Evolutionary conservation across 2,329 filamentous ascomycete species (phyloP), one percentile per base, ranked within the genome.

Genomic region (Claviceps digitariae): DNA sequence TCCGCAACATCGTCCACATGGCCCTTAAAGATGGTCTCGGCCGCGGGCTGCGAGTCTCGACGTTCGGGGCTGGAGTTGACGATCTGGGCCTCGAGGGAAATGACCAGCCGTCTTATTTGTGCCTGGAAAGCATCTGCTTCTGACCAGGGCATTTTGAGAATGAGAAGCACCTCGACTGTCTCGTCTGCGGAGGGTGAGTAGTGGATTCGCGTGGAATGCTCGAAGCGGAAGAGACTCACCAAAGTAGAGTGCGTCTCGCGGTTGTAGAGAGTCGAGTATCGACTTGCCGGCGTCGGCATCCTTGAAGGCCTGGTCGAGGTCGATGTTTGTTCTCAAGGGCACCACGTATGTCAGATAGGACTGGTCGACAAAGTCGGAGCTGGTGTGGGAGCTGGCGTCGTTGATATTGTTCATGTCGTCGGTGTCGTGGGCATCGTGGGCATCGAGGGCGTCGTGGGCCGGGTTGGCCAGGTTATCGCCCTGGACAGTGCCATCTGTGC

Each of bases 191-290:
- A 29, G 45, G 43, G 43, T 63, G 23, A 63, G 62, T 41, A 41
- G 54, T 21, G 21, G 49, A 25, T n/a, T 12, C 29, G 67, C 29
- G 10, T 9, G 8, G 31, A 9, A 34, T 34, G 6, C 31, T 9
- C 9, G 31, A 2, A 10, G 44, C 6, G 1, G 25, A 31, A 12
- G 7, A n/a, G 13, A 9, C 78, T 59, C 73, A 89, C 86, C 86
- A 63, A 90, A 88, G 64, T 87, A 85, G 41, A 90, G 71, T 52
- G 76, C 75, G 41, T 84, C 75, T 58, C 86, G 76, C 60, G 81
- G 77, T 45, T 78, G 69, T 61, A 88, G 74, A 20, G 76, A 76
- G 51, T 80, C 74, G 44, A 84, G 73, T 56, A 72, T 69, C 59
- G 69, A 70, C 57, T 71, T 69, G 52, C 69, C 72, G 58, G 68